Evolutionary conservation across 768 basidiomycete species (phyloP), one percentile per base, ranked within the genome.

Genomic region (Heimioporus sp.): DNA sequence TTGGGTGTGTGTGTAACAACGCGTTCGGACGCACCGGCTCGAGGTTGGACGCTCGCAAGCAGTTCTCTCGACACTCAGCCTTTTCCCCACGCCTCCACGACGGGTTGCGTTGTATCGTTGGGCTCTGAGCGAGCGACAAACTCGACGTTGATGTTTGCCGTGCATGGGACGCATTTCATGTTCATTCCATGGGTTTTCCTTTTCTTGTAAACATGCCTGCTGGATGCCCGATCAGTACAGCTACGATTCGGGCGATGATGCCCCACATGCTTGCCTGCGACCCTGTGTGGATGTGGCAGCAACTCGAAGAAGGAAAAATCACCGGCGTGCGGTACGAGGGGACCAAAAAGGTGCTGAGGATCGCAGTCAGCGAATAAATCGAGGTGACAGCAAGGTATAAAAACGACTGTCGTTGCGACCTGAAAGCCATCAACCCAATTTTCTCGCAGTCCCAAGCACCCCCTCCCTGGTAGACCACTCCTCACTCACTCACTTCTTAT

Each of bases 131-230:
- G 24, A 34, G 46, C 43, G 40, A 16, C 38, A 43, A 19, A 47
- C 44, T 37, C 61, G 61, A 46, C 55, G 46, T 58, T 59, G 55
- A 56, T 49, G 51, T 58, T 52, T 28, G 24, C 24, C 24, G 24
- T 28, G 24, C 24, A 28, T 28, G 24, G 24, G 24, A 28, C 24
- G 24, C 24, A 28, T 28, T 28, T 7, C 24, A 28, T 28, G 24
- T 28, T 7, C 24, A 28, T 28, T 28, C 24, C 5, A 6, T 28
- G 24, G 24, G 42, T 40, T 46, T 64, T 62, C 56, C 68, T 52
- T 65, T 52, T 68, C 55, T 60, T 65, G 48, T 30, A 58, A 60
- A 45, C 10, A 20, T 35, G 58, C 53, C 57, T 60, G 60, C 61
- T 54, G 49, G 55, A 39, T 50, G 45, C 36, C 63, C 57, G 61